Evolutionary conservation across 441 rosid genomes (phyloP).

Genomic region (Gossypium laxum): DNA sequence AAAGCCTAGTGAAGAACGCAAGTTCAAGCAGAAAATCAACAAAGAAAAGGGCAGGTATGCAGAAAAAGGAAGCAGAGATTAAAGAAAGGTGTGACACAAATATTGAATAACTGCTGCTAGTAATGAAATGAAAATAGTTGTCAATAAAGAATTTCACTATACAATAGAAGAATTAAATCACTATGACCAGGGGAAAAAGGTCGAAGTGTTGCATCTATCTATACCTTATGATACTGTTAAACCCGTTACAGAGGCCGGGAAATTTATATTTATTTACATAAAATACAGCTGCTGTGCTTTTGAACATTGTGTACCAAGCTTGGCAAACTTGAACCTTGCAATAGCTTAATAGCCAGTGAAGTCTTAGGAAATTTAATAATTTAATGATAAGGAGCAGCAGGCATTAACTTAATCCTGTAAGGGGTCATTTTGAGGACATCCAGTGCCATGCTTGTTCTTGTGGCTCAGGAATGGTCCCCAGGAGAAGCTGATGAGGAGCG

Average conservation of each 20-base stretch:
- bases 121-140: conserved; percentile 14
- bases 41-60: background rate
- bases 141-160: conserved; percentile 39
- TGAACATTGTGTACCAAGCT: conserved; percentile 13
- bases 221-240: conserved; percentile 22
- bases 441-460: background rate
- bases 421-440: background rate
- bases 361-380: conserved; percentile 7
- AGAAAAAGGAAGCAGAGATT: background rate
- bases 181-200: conserved; percentile 12
- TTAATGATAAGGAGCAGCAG: background rate
- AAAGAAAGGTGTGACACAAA: background rate
- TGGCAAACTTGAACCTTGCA: conserved; percentile 4
- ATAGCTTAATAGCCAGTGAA: conserved; percentile 2
- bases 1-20: background rate
- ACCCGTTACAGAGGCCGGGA: conserved; percentile 18
- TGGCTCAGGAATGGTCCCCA: conserved; percentile 35
- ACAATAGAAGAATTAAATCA: conserved; percentile 26
- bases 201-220: conserved; percentile 23
- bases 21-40: background rate
- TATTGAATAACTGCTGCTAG: background rate
- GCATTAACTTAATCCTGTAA: background rate
- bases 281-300: conserved; percentile 25
- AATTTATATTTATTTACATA: conserved; percentile 40
- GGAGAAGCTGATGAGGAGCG: conserved; percentile 44